Conservation (phyloP, 148 eudicot genomes). For the Amaranthus hypochondriacus region DNA sequence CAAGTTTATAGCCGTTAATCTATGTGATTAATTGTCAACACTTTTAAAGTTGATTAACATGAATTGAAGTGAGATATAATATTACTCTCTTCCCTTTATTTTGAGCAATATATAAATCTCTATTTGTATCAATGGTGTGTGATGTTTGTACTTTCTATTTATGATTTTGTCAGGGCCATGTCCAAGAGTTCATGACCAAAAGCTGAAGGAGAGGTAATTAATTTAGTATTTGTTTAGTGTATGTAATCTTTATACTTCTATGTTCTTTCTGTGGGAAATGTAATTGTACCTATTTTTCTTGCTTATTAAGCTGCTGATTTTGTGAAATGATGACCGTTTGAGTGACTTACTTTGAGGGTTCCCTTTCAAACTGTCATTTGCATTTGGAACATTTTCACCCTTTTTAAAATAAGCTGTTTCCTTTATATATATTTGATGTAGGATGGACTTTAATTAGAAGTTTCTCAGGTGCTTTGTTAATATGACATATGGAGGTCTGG, state of each 20-base stretch:
- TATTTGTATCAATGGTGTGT: neutral
- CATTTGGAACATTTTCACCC: neutral
- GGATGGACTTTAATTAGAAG: constrained; percentile 32
- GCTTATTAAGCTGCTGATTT: neutral
- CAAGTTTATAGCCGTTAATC: neutral
- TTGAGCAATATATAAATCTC: neutral
- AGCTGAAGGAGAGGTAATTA: constrained; percentile 89
- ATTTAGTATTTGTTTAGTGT: constrained; percentile 5
- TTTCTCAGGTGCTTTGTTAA: constrained; percentile 32
- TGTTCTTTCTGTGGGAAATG: neutral
- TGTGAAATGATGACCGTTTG: neutral
- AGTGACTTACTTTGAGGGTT: neutral
- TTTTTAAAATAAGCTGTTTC: constrained; percentile 18
- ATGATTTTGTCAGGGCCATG: constrained; percentile 56
- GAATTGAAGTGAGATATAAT: neutral
- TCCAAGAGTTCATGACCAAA: constrained; percentile 83
- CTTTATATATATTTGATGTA: constrained; percentile 34
- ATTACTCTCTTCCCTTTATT: neutral
- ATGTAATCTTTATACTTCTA: neutral
- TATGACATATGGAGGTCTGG: constrained; percentile 34
- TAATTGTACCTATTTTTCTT: neutral
- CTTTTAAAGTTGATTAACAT: neutral
- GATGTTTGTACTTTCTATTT: constrained; percentile 2
- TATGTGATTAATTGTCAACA: neutral
- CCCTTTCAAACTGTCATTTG: neutral